Evolutionary conservation across 495 filamentous ascomycete species (phyloP).

Genomic region (Wilcoxina mikolae): DNA sequence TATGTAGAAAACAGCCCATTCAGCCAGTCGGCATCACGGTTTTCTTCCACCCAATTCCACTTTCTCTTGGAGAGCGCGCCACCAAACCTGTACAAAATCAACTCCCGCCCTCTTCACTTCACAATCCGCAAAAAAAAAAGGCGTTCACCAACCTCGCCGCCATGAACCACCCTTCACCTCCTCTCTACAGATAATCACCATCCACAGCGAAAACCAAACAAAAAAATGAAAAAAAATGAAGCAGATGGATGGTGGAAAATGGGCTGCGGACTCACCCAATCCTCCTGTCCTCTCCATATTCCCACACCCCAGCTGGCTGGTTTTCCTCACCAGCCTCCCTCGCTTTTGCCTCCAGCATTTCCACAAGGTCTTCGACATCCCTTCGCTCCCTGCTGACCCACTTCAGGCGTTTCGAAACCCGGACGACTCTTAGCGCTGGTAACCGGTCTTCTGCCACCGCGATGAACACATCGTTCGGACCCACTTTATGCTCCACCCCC

Average conservation of each 20-base stretch:
- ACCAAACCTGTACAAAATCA: background rate
- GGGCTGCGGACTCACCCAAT: background rate
- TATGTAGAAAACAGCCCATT: background rate
- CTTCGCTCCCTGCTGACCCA: conserved; percentile 23
- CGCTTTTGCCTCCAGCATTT: conserved; percentile 29
- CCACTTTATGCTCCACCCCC: conserved; percentile 27
- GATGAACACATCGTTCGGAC: conserved; percentile 28
- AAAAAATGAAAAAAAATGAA: background rate
- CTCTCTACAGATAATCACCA: background rate
- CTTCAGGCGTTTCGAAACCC: conserved; percentile 29
- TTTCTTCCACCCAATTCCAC: background rate
- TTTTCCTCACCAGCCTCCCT: conserved; percentile 10
- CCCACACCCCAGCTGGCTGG: conserved; percentile 19
- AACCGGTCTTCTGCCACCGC: conserved; percentile 30
- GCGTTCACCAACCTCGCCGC: background rate
- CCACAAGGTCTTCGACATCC: conserved; percentile 30
- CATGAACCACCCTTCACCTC: background rate
- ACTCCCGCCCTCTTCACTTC: background rate
- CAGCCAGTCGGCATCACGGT: background rate
- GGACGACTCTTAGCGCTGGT: conserved; percentile 28
- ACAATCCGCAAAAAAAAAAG: background rate
- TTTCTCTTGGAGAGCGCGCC: background rate
- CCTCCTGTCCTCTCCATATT: conserved; percentile 14
- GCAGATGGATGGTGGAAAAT: background rate
- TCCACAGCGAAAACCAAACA: background rate